Percentiles rank a stretch among this genome's conserved stretches.
These are phyloP conservation scores for Beauveria pseudobassiana DNA, from an alignment of 2,329 filamentous ascomycete genomes.

Conservation along the genomic window DNA sequence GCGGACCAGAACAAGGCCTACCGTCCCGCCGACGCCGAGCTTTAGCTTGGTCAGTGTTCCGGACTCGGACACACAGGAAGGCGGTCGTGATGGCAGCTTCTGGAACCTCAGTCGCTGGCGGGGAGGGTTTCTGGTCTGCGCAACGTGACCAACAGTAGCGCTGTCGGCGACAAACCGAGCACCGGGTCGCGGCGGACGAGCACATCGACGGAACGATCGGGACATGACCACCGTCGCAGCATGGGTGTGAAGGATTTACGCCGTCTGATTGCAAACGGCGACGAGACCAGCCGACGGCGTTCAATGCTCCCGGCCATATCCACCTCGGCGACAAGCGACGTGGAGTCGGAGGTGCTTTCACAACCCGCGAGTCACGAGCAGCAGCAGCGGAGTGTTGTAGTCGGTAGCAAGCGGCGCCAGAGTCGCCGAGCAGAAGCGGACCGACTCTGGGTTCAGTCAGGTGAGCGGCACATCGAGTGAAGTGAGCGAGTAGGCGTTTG, in stretches of 20 bases:
- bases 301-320: slow-evolving; percentile 21
- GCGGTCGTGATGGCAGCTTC: slow-evolving; percentile 39
- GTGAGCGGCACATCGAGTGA: slow-evolving; percentile 23
- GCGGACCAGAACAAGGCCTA: slow-evolving; percentile 20
- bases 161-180: slow-evolving; percentile 15
- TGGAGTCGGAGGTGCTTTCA: slow-evolving; percentile 15
- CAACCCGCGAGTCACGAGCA: slow-evolving; percentile 16
- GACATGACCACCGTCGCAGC: slow-evolving; percentile 24
- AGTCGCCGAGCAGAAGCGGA: slow-evolving; percentile 21
- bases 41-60: slow-evolving; percentile 39
- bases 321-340: slow-evolving; percentile 15
- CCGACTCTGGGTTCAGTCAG: slow-evolving; percentile 27
- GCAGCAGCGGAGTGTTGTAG: neutral
- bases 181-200: slow-evolving; percentile 14
- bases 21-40: slow-evolving; percentile 45
- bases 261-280: slow-evolving; percentile 18
- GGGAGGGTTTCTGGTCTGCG: slow-evolving; percentile 29
- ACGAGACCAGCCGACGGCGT: slow-evolving; percentile 21
- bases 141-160: slow-evolving; percentile 20
- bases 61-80: slow-evolving; percentile 30
- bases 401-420: slow-evolving; percentile 10
- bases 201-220: slow-evolving; percentile 26
- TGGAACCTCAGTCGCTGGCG: slow-evolving; percentile 53
- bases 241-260: slow-evolving; percentile 23
- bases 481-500: slow-evolving; percentile 6